Evolutionary conservation across 495 filamentous ascomycete species (phyloP).

Genomic region (Chlorociboria aeruginascens): DNA sequence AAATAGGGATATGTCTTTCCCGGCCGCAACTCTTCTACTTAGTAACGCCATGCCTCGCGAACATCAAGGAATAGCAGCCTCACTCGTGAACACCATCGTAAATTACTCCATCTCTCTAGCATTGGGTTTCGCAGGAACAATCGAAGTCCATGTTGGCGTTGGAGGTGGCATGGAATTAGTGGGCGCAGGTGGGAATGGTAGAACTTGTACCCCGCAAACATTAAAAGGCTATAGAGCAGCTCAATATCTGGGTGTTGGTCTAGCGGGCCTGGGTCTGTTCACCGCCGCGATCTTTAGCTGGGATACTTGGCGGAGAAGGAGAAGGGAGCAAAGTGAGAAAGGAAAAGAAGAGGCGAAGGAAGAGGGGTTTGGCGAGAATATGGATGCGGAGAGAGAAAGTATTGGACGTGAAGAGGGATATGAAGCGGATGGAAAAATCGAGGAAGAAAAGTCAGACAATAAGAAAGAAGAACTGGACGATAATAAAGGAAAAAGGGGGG

Average conservation of each 20-base stretch:
- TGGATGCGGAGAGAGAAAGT: not conserved
- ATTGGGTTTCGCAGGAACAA: constrained; percentile 52
- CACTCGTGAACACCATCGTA: constrained; percentile 49
- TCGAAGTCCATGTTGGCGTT: constrained; percentile 41
- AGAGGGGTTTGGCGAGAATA: not conserved
- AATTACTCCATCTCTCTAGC: constrained; percentile 58
- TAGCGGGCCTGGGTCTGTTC: constrained; percentile 29
- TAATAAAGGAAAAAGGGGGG: not conserved
- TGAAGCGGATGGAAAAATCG: not conserved
- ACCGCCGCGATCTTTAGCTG: not conserved
- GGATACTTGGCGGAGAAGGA: not conserved
- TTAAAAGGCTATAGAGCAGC: constrained; percentile 44
- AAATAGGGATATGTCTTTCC: constrained; percentile 43
- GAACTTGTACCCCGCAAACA: constrained; percentile 13
- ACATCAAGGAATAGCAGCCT: constrained; percentile 53
- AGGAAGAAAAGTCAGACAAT: no score
- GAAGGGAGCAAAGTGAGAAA: not conserved
- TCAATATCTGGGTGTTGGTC: constrained; percentile 44
- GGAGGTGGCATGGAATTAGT: constrained; percentile 17
- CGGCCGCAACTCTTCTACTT: constrained; percentile 44
- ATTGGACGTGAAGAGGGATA: not conserved
- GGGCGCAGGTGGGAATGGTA: no score
- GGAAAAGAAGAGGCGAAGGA: not conserved
- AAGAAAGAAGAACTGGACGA: not conserved
- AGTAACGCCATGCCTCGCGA: constrained; percentile 42